A percentile compares a stretch with the other conserved stretches of the same genome.
These are phyloP conservation scores for Botryotinia calthae DNA, from an alignment of 2,329 filamentous ascomycete genomes.

Conservation along the genomic window DNA sequence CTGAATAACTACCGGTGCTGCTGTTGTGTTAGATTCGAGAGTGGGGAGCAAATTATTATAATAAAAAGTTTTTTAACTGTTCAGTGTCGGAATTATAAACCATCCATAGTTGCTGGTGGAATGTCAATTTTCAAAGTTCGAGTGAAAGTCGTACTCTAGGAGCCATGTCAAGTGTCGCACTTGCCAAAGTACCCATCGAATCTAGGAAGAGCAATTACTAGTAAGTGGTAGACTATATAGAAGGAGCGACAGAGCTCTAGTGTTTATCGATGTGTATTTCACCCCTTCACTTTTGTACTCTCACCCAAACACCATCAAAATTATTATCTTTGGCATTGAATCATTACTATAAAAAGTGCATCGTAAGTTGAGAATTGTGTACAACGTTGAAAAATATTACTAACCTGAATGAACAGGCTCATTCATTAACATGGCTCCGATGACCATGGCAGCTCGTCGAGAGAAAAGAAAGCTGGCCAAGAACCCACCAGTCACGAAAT, in stretches of 20 bases:
- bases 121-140: background rate
- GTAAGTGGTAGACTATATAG: background rate
- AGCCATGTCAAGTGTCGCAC: background rate
- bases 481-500: slow-evolving; percentile 6
- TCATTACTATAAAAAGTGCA: slow-evolving; percentile 24
- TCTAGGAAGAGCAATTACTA: background rate
- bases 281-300: background rate
- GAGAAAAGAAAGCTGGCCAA: slow-evolving; percentile 10
- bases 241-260: slow-evolving; percentile 3
- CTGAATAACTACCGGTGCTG: background rate
- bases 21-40: background rate
- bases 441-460: background rate
- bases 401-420: slow-evolving; percentile 1
- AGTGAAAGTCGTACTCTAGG: background rate
- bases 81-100: background rate
- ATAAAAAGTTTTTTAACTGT: background rate
- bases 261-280: background rate
- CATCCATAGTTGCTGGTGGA: background rate
- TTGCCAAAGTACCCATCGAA: background rate
- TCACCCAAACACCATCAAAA: slow-evolving; percentile 17
- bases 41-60: background rate
- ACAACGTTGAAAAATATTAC: background rate
- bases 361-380: slow-evolving; percentile 17
- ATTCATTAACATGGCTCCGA: slow-evolving; percentile 4
- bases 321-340: slow-evolving; percentile 23